Evolutionary conservation across 352 stramenopile genomes (phyloP).

Genomic region (Hyaloperonospora arabidopsidis): DNA sequence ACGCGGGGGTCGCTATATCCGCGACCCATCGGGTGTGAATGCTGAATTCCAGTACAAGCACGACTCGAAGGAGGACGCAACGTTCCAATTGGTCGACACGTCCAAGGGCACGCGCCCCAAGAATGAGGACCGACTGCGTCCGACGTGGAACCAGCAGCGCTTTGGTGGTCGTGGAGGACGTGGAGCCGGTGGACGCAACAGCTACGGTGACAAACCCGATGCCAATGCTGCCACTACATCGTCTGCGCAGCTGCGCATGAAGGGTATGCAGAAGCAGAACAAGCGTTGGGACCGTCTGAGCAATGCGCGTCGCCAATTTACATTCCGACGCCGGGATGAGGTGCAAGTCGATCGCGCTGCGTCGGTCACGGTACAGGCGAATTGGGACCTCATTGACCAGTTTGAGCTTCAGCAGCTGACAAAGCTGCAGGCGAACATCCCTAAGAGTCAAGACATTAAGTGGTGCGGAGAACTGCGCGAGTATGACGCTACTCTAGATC

Average conservation of each 20-base stretch:
- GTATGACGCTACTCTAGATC: slow-evolving; percentile 94
- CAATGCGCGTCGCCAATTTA: slow-evolving; percentile 67
- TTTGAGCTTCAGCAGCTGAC: slow-evolving; percentile 93
- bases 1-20: slow-evolving; percentile 41
- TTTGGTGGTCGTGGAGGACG: slow-evolving; percentile 51
- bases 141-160: slow-evolving; percentile 82
- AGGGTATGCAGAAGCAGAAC: slow-evolving; percentile 83
- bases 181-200: slow-evolving; percentile 34
- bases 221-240: slow-evolving; percentile 36
- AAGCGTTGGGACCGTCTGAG: slow-evolving; percentile 75
- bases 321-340: slow-evolving; percentile 56
- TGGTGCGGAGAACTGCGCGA: slow-evolving; percentile 92
- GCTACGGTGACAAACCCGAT: slow-evolving; percentile 33
- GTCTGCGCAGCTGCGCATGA: slow-evolving; percentile 66
- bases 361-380: slow-evolving; percentile 86
- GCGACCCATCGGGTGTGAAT: slow-evolving; percentile 82
- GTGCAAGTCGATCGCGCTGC: slow-evolving; percentile 76
- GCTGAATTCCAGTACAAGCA: slow-evolving; percentile 93
- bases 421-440: slow-evolving; percentile 89
- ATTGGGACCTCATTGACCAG: slow-evolving; percentile 93
- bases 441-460: slow-evolving; percentile 83
- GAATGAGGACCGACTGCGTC: slow-evolving; percentile 68
- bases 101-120: slow-evolving; percentile 78
- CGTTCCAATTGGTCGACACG: slow-evolving; percentile 93
- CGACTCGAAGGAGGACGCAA: slow-evolving; percentile 84